phyloP scores from a whole-genome alignment of 2,329 filamentous ascomycete genomes.

The Aureobasidium sp. region DNA sequence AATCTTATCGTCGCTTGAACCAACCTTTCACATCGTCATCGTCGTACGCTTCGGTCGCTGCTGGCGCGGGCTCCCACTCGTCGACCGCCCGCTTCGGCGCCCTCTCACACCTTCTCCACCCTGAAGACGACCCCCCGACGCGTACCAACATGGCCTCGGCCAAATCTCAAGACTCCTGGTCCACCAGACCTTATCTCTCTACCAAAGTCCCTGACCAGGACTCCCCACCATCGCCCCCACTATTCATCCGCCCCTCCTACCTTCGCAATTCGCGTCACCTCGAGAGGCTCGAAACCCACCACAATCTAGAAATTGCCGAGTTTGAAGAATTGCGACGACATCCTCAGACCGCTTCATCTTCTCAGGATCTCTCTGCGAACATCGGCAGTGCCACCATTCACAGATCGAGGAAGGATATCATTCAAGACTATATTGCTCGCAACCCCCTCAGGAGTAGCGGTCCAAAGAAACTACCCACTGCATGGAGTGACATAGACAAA shows the following conservation, averaged over 20 bases:
- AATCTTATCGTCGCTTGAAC: conserved; percentile 33
- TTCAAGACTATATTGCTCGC: conserved; percentile 79
- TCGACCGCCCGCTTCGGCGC: conserved; percentile 34
- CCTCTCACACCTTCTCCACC: conserved; percentile 46
- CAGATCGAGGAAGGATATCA: conserved; percentile 60
- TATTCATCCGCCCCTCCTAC: conserved; percentile 80
- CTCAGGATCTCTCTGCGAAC: conserved; percentile 45
- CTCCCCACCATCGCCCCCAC: conserved; percentile 27
- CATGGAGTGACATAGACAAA: conserved; percentile 77
- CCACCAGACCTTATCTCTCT: not conserved
- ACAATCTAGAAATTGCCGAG: conserved; percentile 48
- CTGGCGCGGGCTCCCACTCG: conserved; percentile 26
- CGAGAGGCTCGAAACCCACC: conserved; percentile 63
- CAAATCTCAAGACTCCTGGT: not conserved
- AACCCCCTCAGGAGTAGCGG: conserved; percentile 52
- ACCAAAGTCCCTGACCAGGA: not conserved
- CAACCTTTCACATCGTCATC: conserved; percentile 25
- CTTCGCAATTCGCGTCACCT: conserved; percentile 72
- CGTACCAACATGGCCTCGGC: not conserved
- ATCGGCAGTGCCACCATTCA: conserved; percentile 53
- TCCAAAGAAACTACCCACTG: conserved; percentile 63
- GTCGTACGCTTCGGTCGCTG: conserved; percentile 57
- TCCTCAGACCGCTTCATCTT: not conserved
- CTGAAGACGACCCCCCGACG: conserved; percentile 23
- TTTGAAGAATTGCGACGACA: conserved; percentile 6